phyloP scores from a whole-genome alignment of 2,329 filamentous ascomycete genomes.

The Fusarium sp. region DNA sequence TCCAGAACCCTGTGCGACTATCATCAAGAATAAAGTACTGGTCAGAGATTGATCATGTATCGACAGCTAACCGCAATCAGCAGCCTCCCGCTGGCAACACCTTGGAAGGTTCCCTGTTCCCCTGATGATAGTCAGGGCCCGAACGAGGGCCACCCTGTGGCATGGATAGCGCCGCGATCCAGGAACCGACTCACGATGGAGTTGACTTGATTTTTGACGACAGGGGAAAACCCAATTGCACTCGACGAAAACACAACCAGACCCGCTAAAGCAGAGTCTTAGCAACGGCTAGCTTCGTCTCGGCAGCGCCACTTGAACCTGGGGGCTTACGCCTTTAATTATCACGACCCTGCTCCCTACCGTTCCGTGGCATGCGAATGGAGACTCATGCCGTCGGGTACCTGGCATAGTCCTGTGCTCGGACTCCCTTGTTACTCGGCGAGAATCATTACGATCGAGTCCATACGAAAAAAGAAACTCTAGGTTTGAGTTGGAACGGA shows the following conservation, averaged over 20 bases:
- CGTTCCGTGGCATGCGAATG: constrained; percentile 29
- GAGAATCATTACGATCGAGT: constrained; percentile 17
- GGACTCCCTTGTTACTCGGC: constrained; percentile 22
- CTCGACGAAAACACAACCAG: constrained; percentile 4
- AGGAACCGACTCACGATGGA: constrained; percentile 46
- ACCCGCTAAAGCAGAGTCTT: constrained; percentile 37
- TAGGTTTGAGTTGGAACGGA: constrained; percentile 17
- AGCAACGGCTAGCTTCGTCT: constrained; percentile 45
- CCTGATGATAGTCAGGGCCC: constrained; percentile 29
- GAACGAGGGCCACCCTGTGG: constrained; percentile 44
- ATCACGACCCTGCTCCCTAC: constrained; percentile 38
- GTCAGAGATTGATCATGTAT: constrained; percentile 23
- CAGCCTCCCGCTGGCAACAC: constrained; percentile 30
- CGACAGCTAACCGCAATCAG: constrained; percentile 26
- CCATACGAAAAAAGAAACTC: constrained; percentile 22
- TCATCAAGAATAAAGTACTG: constrained; percentile 19
- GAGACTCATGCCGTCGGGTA: constrained; percentile 1
- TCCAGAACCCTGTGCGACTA: not conserved
- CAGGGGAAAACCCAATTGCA: constrained; percentile 30
- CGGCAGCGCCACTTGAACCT: constrained; percentile 41
- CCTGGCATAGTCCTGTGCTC: constrained; percentile 2
- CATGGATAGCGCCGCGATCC: constrained; percentile 48
- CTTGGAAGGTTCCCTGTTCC: constrained; percentile 27
- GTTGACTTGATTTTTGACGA: constrained; percentile 27
- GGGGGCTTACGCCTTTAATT: constrained; percentile 49